Conservation (phyloP, 2,329 filamentous ascomycete genomes). For the Chrysosporium queenslandicum region DNA sequence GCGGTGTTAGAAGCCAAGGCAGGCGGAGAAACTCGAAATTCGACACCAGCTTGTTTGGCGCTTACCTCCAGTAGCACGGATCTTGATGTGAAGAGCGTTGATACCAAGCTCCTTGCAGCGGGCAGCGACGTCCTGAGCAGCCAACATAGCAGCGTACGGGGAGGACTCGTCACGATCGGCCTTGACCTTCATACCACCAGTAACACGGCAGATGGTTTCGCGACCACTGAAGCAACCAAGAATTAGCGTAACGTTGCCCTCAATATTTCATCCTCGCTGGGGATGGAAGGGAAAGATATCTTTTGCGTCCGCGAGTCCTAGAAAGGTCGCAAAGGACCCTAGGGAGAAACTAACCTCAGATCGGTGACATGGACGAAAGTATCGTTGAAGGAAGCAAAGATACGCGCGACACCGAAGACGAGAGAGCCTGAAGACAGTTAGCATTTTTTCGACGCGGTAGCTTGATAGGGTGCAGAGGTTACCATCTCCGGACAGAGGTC, state of each 20-base stretch:
- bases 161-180: slow-evolving; percentile 99
- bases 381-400: slow-evolving; percentile 92
- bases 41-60: slow-evolving; percentile 17
- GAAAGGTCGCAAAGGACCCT: neutral
- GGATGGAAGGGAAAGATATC: neutral
- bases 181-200: slow-evolving; percentile 99
- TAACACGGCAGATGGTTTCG: slow-evolving; percentile 99
- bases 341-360: slow-evolving; percentile 59
- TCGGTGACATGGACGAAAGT: slow-evolving; percentile 98
- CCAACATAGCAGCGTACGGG: slow-evolving; percentile 99
- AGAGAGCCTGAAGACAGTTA: slow-evolving; percentile 60
- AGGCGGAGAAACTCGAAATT: neutral
- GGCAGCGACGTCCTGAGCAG: slow-evolving; percentile 91
- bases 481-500: slow-evolving; percentile 95
- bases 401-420: slow-evolving; percentile 95
- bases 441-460: too few relatives aligned
- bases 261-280: neutral
- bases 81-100: slow-evolving; percentile 99
- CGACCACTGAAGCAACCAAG: slow-evolving; percentile 72
- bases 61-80: slow-evolving; percentile 94
- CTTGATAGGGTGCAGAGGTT: too few relatives aligned
- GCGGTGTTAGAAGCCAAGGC: neutral
- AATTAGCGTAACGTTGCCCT: slow-evolving; percentile 14
- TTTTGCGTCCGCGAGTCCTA: neutral
- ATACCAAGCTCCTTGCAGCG: slow-evolving; percentile 81